Evolutionary conservation across 2,329 filamentous ascomycete species (phyloP).

Genomic region (Colletotrichum sp.): DNA sequence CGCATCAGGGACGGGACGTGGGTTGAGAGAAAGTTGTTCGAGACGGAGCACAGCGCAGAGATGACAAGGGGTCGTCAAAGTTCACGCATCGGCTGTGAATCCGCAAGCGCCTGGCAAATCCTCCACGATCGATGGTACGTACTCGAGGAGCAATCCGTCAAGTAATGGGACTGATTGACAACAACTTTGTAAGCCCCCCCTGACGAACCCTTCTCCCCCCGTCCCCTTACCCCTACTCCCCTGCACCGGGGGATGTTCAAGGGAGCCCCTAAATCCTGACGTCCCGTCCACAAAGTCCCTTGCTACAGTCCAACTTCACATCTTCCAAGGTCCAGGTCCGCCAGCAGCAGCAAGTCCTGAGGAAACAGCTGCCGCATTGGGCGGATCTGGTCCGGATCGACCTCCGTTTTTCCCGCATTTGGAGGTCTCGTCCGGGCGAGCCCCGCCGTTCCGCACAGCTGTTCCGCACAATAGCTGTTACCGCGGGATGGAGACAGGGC

Average conservation of each 20-base stretch:
- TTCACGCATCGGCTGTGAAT: not conserved
- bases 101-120: not conserved
- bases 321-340: not conserved
- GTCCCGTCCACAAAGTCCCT: not conserved
- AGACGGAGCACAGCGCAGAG: not conserved
- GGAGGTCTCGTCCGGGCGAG: slow-evolving; percentile 5
- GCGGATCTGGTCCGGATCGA: slow-evolving; percentile 11
- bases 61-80: not conserved
- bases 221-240: not conserved
- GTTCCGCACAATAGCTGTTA: not conserved
- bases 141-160: not conserved
- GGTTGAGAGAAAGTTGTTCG: not conserved
- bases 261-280: not conserved
- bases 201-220: not conserved
- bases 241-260: not conserved
- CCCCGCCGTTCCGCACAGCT: not conserved
- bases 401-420: slow-evolving; percentile 12
- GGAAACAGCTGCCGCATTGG: not conserved
- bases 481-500: not conserved
- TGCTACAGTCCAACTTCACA: not conserved
- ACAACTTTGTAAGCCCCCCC: slow-evolving; percentile 2
- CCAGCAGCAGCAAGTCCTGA: not conserved
- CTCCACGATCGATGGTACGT: not conserved
- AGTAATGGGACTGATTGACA: not conserved
- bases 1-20: not conserved